phyloP scores from a whole-genome alignment of 140 eudicot species.

The Oenanthe javanica region DNA sequence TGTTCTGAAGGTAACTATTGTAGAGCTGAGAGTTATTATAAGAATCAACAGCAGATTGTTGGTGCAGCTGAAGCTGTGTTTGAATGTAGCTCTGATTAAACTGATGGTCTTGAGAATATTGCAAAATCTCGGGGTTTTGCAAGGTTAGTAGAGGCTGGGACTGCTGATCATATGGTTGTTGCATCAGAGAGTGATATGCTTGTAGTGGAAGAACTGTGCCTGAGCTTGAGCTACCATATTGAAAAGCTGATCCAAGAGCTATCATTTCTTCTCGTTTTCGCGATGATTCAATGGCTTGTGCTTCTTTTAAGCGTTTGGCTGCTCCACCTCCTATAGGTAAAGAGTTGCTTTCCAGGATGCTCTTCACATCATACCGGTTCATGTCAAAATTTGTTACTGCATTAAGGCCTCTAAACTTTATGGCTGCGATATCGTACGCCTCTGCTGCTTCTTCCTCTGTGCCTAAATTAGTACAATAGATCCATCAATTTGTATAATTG shows the following conservation, averaged over 20 bases:
- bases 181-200: conserved; percentile 49
- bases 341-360: conserved; percentile 86
- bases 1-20: conserved; percentile 50
- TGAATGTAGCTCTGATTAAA: conserved; percentile 62
- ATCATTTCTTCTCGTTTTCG: conserved; percentile 84
- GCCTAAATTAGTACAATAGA: conserved; percentile 27
- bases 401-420: conserved; percentile 81
- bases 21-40: conserved; percentile 45
- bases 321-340: conserved; percentile 97
- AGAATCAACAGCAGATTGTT: conserved; percentile 16
- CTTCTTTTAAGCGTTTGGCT: conserved; percentile 85
- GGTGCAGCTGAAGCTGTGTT: conserved; percentile 51
- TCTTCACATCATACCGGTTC: conserved; percentile 90
- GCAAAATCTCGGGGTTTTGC: conserved; percentile 58
- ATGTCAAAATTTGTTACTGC: conserved; percentile 97
- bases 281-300: conserved; percentile 80
- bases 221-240: conserved; percentile 39
- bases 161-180: conserved; percentile 53
- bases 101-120: conserved; percentile 37
- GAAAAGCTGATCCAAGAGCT: conserved; percentile 51
- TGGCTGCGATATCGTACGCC: conserved; percentile 95
- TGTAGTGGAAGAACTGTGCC: conserved; percentile 36
- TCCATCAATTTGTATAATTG: background rate
- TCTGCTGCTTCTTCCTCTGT: conserved; percentile 99
- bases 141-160: conserved; percentile 66